Evolutionary conservation across 192 early-diverging fungal genomes (phyloP).

Genomic region (Endogone sp.): DNA sequence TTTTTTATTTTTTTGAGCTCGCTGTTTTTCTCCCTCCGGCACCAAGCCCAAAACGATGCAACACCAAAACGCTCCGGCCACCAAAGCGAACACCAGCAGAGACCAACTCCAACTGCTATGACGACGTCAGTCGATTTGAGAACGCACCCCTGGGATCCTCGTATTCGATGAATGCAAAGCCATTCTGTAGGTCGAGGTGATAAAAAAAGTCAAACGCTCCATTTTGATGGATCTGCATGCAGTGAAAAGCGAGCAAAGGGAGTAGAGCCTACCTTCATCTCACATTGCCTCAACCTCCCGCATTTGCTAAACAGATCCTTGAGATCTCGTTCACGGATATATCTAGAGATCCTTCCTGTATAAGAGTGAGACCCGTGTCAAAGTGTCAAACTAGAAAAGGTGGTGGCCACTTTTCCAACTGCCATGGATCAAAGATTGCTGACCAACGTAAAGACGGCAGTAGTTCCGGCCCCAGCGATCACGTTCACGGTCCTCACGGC

Average conservation of each 20-base stretch:
- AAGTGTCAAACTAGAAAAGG: background rate
- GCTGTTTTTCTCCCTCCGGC: background rate
- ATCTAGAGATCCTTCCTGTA: background rate
- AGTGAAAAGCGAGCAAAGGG: background rate
- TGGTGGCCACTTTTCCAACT: background rate
- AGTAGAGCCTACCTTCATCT: slow-evolving; percentile 14
- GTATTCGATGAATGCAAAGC: slow-evolving; percentile 27
- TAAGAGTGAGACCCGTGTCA: background rate
- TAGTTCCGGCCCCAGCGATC: background rate
- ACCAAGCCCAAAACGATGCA: background rate
- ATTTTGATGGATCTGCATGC: no score
- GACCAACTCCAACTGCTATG: background rate
- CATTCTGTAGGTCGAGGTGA: slow-evolving; percentile 5
- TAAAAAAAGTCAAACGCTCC: background rate
- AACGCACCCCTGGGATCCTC: slow-evolving; percentile 8
- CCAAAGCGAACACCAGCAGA: background rate
- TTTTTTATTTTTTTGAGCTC: no score
- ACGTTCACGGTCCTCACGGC: background rate
- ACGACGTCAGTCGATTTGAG: background rate
- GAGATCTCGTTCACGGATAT: slow-evolving; percentile 23
- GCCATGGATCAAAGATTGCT: background rate
- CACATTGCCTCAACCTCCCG: slow-evolving; percentile 18
- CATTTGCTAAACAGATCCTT: slow-evolving; percentile 20
- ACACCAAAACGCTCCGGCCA: background rate
- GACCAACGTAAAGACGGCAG: background rate